These are phyloP conservation scores for Blastobotrys aristatus DNA, from an alignment of 1,139 yeast genomes.

Conservation along the genomic window DNA sequence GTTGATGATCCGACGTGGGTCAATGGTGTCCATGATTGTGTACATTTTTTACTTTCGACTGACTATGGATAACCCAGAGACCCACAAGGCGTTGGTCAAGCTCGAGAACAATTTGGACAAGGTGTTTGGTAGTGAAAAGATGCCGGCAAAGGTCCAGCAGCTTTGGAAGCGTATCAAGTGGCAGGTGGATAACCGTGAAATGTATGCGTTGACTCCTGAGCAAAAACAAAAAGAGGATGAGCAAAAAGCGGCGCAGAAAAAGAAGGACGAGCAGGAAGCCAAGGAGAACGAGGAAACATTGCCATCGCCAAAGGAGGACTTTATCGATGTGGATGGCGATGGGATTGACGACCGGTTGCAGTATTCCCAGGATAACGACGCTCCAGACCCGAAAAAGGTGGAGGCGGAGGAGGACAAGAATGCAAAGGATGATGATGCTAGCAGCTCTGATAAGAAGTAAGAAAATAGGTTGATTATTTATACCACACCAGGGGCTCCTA, in stretches of 20 bases:
- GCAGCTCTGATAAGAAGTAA: background rate
- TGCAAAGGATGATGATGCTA: background rate
- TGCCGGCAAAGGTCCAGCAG: constrained; percentile 53
- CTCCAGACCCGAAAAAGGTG: background rate
- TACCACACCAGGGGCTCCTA: no score
- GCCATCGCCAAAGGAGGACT: constrained; percentile 2
- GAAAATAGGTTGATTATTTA: no score
- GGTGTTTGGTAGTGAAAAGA: constrained; percentile 43
- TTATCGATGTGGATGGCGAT: constrained; percentile 1
- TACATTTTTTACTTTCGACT: constrained; percentile 65
- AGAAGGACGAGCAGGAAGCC: constrained; percentile 5
- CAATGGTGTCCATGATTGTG: constrained; percentile 55
- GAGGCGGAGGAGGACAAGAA: no score
- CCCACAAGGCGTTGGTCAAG: constrained; percentile 58
- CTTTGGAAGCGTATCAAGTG: constrained; percentile 55
- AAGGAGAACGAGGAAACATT: constrained; percentile 8
- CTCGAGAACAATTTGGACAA: constrained; percentile 64
- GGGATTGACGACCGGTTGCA: constrained; percentile 3
- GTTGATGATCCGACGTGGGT: constrained; percentile 55
- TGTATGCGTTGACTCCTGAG: constrained; percentile 22
- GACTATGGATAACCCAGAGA: constrained; percentile 67
- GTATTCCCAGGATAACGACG: background rate
- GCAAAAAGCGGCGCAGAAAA: constrained; percentile 11
- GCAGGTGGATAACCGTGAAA: constrained; percentile 23
- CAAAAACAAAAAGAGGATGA: constrained; percentile 11